Base-by-base conservation (phyloP, 1,139 yeast genomes). In the Sugiyamaella novakii region DNA sequence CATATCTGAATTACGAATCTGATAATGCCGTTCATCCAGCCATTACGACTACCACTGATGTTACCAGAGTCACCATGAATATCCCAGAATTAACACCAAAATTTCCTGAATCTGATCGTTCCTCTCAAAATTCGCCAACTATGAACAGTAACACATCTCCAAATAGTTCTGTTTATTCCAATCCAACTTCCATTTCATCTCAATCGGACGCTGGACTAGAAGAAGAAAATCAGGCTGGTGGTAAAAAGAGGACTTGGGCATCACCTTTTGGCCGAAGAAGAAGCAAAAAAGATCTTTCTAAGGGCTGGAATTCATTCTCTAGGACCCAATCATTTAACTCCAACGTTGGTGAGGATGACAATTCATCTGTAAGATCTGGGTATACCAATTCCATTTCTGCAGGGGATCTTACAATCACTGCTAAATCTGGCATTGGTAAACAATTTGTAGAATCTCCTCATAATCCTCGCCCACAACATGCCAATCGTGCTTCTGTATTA, bases 201-300 rank as follows among this genome's bases (percentile, higher is more conserved):
- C 57, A 52, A 7, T 62, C 60, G 7, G 61, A 56, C 19, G 19
- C 43, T n/a, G 61, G 54, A 14, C 12, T 35, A 11, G 51, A 50
- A 14, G 54, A 53, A 5, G 57, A 51, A 19, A 44, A 38, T 8
- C 36, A 19, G 27, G n/a, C 44, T 43, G 22, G 46, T 43, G 47
- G 35, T 19, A 65, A 64, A 54, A 55, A 58, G 12, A 55, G 71
- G 22, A 66, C 71, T 1, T 70, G 74, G 74, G 67, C 72, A 1
- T 67, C 71, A 46, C 74, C 74, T 3, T 69, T 70, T 63, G 60
- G 67, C 43, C 57, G 66, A 34, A 48, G 60, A 30, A 43, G 42
- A 51, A 56, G 63, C 46, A 62, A 59, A 55, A 59, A 62, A 53
- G 69, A 63, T 21, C 40, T 54, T n/a, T 47, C 56, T 15, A 52